Percentiles rank a stretch among this genome's conserved stretches.
These are phyloP conservation scores for Asterella californica DNA, from an alignment of 225 moss, liverwort and hornwort species.

Conservation along the genomic window DNA sequence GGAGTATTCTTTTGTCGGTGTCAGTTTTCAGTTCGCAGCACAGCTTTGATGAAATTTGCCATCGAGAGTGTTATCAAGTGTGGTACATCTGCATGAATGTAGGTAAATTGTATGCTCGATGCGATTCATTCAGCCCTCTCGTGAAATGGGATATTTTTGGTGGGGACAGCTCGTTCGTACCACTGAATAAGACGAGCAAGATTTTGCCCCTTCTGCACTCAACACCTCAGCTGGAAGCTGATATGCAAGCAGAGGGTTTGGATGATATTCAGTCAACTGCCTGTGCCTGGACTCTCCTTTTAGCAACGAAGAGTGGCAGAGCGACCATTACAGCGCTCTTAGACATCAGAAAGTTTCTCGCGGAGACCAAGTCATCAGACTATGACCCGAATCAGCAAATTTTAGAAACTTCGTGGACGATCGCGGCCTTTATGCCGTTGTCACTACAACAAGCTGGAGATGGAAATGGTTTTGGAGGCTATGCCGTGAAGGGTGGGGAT, in stretches of 20 bases:
- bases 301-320: conserved; percentile 68
- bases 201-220: conserved; percentile 24
- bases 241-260: conserved; percentile 39
- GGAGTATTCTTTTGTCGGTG: not conserved
- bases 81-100: not conserved
- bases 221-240: conserved; percentile 29
- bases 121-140: conserved; percentile 43
- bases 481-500: conserved; percentile 47
- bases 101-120: conserved; percentile 34
- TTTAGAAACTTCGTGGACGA: conserved; percentile 79
- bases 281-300: conserved; percentile 71
- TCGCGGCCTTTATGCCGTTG: conserved; percentile 80
- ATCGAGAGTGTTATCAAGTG: too few species aligned
- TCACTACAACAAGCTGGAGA: conserved; percentile 64
- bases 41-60: not conserved
- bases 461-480: conserved; percentile 74
- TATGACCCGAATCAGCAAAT: conserved; percentile 49
- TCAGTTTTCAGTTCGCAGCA: not conserved
- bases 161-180: conserved; percentile 37
- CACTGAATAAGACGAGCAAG: conserved; percentile 31
- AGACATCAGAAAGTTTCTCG: conserved; percentile 52
- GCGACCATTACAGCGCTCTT: conserved; percentile 75
- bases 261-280: conserved; percentile 49
- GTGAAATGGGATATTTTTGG: conserved; percentile 43
- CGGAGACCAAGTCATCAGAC: conserved; percentile 32